phyloP scores from a whole-genome alignment of 495 filamentous ascomycete genomes.

The Cenococcum geophilum region DNA sequence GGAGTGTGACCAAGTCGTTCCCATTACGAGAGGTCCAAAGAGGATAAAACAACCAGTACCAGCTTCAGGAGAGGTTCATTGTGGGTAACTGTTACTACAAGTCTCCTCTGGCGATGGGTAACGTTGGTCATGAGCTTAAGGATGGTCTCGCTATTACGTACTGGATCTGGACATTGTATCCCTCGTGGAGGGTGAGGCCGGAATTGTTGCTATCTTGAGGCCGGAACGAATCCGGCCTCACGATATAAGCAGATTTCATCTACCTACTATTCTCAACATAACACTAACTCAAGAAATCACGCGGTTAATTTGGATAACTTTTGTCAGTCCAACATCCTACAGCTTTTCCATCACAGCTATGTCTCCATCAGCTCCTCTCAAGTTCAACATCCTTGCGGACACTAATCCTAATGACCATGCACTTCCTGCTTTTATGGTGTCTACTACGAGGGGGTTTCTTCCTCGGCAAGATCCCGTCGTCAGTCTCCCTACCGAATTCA shows the following conservation, averaged over 20 bases:
- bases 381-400: slow-evolving; percentile 50
- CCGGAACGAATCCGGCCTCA: slow-evolving; percentile 47
- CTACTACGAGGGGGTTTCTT: slow-evolving; percentile 73
- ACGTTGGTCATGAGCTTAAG: slow-evolving; percentile 4
- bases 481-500: slow-evolving; percentile 61
- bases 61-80: too few species aligned
- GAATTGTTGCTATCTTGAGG: slow-evolving; percentile 45
- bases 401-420: slow-evolving; percentile 52
- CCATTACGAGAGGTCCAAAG: too few species aligned
- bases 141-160: slow-evolving; percentile 30
- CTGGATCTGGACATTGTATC: slow-evolving; percentile 6
- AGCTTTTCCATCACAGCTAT: slow-evolving; percentile 21
- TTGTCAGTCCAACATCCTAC: neutral
- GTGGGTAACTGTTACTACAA: too few species aligned
- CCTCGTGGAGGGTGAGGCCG: slow-evolving; percentile 44
- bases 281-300: neutral
- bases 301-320: neutral
- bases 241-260: slow-evolving; percentile 40
- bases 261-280: neutral
- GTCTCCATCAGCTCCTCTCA: slow-evolving; percentile 34
- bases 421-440: slow-evolving; percentile 77
- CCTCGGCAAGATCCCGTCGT: slow-evolving; percentile 57
- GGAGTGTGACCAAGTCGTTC: too few species aligned
- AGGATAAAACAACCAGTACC: too few species aligned
- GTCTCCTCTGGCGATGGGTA: too few species aligned